Conservation (phyloP, 208 protist genomes). For the Strigomonas galati region DNA sequence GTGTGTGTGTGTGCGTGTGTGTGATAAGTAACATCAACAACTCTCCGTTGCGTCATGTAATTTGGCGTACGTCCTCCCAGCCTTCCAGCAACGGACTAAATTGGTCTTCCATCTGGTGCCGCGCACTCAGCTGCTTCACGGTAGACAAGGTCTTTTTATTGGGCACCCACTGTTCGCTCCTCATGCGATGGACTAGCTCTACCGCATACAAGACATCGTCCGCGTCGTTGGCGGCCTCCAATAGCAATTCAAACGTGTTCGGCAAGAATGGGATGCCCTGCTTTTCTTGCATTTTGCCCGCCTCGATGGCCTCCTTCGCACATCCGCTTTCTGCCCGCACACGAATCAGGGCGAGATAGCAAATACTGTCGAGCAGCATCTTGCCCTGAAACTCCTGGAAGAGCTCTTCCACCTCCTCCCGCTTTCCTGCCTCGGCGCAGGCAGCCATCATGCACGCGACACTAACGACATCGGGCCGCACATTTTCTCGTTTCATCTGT, state of each 20-base stretch:
- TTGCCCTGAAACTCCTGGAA: constrained; percentile 44
- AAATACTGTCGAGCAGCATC: constrained; percentile 76
- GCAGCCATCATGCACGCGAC: constrained; percentile 61
- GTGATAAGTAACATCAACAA: background rate
- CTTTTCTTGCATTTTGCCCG: constrained; percentile 45
- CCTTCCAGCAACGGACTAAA: background rate
- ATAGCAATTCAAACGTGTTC: constrained; percentile 59
- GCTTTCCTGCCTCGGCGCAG: constrained; percentile 46
- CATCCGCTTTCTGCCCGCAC: constrained; percentile 37
- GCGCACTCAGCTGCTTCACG: background rate
- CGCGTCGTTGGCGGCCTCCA: constrained; percentile 44
- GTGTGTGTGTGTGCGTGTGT: background rate
- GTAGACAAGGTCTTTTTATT: background rate
- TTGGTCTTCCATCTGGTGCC: background rate
- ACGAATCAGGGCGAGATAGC: constrained; percentile 72
- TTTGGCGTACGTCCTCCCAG: background rate
- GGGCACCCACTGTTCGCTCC: constrained; percentile 49
- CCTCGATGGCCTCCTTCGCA: constrained; percentile 33
- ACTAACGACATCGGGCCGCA: constrained; percentile 67
- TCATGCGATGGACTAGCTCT: constrained; percentile 56
- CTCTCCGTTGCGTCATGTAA: background rate
- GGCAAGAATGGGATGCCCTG: constrained; percentile 64
- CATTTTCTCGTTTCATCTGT: constrained; percentile 64
- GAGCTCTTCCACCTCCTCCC: constrained; percentile 41
- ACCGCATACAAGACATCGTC: constrained; percentile 50